Evolutionary conservation across 352 stramenopile genomes (phyloP).

Genomic region (Saprolegnia parasitica): DNA sequence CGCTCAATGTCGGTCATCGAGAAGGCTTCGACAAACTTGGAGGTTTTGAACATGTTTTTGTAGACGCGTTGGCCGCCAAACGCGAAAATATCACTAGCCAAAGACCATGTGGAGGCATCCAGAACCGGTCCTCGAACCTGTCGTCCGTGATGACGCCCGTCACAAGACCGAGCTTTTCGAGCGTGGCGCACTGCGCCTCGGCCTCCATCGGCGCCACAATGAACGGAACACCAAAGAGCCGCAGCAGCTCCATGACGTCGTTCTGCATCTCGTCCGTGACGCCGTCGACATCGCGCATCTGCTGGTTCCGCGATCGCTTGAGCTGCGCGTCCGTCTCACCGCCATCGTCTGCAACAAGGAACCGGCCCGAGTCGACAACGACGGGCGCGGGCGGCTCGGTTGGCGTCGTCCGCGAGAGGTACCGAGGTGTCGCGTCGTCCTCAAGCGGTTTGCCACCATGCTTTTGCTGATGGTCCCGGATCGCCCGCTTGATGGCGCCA

Average conservation of each 20-base stretch:
- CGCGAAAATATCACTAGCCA: constrained; percentile 68
- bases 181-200: constrained; percentile 96
- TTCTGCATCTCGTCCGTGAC: constrained; percentile 97
- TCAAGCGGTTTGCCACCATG: not conserved
- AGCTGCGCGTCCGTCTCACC: constrained; percentile 42
- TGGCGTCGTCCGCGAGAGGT: not conserved
- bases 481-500: constrained; percentile 61
- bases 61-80: constrained; percentile 96
- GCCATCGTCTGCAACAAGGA: not conserved
- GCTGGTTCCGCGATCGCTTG: constrained; percentile 69
- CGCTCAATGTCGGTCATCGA: constrained; percentile 86
- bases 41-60: constrained; percentile 99
- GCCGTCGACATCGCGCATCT: constrained; percentile 88
- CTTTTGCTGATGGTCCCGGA: constrained; percentile 47
- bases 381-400: no score
- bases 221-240: constrained; percentile 98
- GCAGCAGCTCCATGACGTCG: constrained; percentile 95
- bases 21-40: constrained; percentile 99
- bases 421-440: not conserved
- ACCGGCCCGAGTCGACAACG: not conserved
- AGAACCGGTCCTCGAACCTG: constrained; percentile 41
- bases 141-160: constrained; percentile 99
- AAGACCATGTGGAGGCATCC: not conserved
- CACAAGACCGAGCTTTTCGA: constrained; percentile 95
- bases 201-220: constrained; percentile 99